Evolutionary conservation across 768 basidiomycete genomes (phyloP).

Genomic region (Thelephora aurantiotincta): DNA sequence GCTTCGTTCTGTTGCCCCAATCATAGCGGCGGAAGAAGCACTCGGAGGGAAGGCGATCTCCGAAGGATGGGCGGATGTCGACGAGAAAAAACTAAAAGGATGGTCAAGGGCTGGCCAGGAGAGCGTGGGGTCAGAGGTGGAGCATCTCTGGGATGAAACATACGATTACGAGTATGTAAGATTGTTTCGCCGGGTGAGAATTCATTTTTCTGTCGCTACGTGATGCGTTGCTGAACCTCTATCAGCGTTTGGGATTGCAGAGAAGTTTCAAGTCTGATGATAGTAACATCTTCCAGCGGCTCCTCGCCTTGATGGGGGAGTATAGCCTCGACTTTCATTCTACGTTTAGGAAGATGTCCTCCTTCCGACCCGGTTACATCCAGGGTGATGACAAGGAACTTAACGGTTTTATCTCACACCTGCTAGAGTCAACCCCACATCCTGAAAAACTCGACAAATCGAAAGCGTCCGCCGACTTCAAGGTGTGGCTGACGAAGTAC

Average conservation of each 20-base stretch:
- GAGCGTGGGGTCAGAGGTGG: conserved; percentile 42
- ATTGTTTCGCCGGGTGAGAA: conserved; percentile 53
- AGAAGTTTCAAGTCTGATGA: conserved; percentile 46
- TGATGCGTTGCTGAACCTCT: not conserved
- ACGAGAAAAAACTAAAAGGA: conserved; percentile 37
- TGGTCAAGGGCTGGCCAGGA: conserved; percentile 50
- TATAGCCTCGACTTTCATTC: conserved; percentile 80
- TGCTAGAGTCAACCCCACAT: conserved; percentile 36
- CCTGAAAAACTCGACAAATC: conserved; percentile 27
- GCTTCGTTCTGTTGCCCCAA: conserved; percentile 62
- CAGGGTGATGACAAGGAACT: conserved; percentile 15
- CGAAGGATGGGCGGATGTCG: conserved; percentile 48
- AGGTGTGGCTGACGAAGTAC: conserved; percentile 51
- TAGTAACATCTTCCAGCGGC: conserved; percentile 39
- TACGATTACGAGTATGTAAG: conserved; percentile 50
- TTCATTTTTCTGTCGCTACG: not conserved
- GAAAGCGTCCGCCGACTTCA: conserved; percentile 36
- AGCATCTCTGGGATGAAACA: conserved; percentile 40
- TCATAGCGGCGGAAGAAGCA: conserved; percentile 74
- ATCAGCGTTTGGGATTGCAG: conserved; percentile 65
- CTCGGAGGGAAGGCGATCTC: conserved; percentile 32
- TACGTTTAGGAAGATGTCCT: conserved; percentile 61
- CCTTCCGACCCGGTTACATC: conserved; percentile 37
- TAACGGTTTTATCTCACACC: conserved; percentile 26
- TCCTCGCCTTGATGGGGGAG: conserved; percentile 60